Base-by-base conservation (phyloP, 2,329 filamentous ascomycete species). In the Oidium heveae region DNA sequence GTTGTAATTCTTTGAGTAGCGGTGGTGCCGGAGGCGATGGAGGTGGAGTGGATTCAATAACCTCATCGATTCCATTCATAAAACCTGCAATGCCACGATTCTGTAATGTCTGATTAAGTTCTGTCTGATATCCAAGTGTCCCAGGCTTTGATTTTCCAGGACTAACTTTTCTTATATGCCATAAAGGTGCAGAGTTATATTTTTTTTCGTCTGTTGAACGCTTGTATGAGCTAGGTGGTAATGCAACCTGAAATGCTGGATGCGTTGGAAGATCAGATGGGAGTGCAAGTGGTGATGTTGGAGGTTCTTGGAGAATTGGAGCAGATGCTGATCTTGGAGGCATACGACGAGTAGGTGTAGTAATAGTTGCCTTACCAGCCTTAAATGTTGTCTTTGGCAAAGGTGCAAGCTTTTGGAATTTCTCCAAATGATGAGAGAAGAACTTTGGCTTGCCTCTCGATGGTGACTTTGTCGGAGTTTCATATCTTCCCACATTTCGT, bases 271-370 rank as follows among this genome's bases (percentile, higher is more conserved):
- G 59, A 22, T 61, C 65, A 33, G 62, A 64, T 41, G 63, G 62
- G 33, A 66, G 61, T 32, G 62, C 58, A 49, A 56, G 63, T 56
- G 55, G 66, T 54, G 57, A 64, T 7, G 56, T 58, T 37, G 70
- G 66, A 34, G 24, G 24, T 57, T 74, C 71, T 57, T 72, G 71
- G 0, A 71, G 72, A 44, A 71, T 71, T 4, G 73, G 73, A 1
- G 78, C 79, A 13, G 79, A 82, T 71, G 80, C 77, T 65, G 76
- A 80, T 55, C 79, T 71, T 24, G 74, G 70, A 54, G 67, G 49
- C 66, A 72, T 53, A 65, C 62, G 1, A 73, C 77, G 20, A 72
- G 76, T 56, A 33, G 47, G 47, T 16, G 28, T 51, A 9, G 41
- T 44, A 44, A 8, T 44, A 44, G 18, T 44, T 2, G 41, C 18